Conservation (phyloP, 2,329 filamentous ascomycete genomes). For the Xylaria polymorpha region DNA sequence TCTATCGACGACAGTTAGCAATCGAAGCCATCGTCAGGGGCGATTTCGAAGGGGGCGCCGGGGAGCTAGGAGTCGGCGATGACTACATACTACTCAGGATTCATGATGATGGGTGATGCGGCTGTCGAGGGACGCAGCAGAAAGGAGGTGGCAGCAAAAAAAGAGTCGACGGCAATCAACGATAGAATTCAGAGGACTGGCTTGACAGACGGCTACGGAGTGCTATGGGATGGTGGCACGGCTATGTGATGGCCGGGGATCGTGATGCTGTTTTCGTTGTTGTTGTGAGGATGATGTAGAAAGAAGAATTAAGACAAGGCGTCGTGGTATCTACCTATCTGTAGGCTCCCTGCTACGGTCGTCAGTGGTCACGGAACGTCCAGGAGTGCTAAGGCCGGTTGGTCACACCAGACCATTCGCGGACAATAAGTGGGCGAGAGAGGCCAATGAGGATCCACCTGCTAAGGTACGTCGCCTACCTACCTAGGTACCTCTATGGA, state of each 20-base stretch:
- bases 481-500: background rate
- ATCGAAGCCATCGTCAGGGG: slow-evolving; percentile 29
- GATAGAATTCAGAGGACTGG: slow-evolving; percentile 25
- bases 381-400: slow-evolving; percentile 40
- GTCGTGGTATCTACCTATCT: slow-evolving; percentile 34
- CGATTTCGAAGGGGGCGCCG: background rate
- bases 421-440: slow-evolving; percentile 24
- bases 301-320: slow-evolving; percentile 50
- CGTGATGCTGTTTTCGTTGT: slow-evolving; percentile 36
- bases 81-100: slow-evolving; percentile 86
- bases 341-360: slow-evolving; percentile 43
- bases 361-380: slow-evolving; percentile 44
- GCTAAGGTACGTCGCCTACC: slow-evolving; percentile 1
- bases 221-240: slow-evolving; percentile 28
- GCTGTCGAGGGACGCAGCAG: slow-evolving; percentile 40
- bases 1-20: slow-evolving; percentile 39
- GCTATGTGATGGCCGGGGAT: slow-evolving; percentile 32
- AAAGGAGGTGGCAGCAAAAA: slow-evolving; percentile 28
- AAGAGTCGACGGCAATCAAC: slow-evolving; percentile 25
- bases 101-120: slow-evolving; percentile 72
- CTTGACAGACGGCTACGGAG: slow-evolving; percentile 32
- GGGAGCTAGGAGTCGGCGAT: slow-evolving; percentile 41
- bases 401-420: slow-evolving; percentile 34
- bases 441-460: slow-evolving; percentile 21
- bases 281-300: slow-evolving; percentile 47